Conservation (phyloP, 1,284 basidiomycete species). For the Ustilago tritici region DNA sequence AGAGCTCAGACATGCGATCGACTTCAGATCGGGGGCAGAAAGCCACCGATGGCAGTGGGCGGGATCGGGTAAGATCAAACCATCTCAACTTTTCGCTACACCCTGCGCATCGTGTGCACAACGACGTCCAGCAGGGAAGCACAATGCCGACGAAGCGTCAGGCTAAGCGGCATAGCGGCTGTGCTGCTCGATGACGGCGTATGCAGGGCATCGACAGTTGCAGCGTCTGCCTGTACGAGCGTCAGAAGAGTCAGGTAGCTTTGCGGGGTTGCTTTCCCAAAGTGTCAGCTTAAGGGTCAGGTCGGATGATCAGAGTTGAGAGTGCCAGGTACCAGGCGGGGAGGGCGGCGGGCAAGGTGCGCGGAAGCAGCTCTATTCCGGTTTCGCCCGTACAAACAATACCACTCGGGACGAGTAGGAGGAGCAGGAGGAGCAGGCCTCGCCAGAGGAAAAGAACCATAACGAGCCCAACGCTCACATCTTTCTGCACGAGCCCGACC, state of each 20-base stretch:
- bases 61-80: constrained; percentile 17
- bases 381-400: constrained; percentile 28
- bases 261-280: constrained; percentile 22
- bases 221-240: constrained; percentile 1
- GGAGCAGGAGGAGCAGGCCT: not conserved
- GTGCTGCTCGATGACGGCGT: constrained; percentile 20
- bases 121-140: constrained; percentile 13
- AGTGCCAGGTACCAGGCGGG: not conserved
- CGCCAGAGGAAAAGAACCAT: not conserved
- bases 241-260: constrained; percentile 4
- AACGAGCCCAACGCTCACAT: not conserved
- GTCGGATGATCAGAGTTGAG: constrained; percentile 2
- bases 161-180: constrained; percentile 9
- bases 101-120: not conserved
- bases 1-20: constrained; percentile 18
- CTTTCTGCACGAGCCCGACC: not conserved
- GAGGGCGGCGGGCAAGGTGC: not conserved
- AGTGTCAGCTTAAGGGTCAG: constrained; percentile 9
- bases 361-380: constrained; percentile 15
- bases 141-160: constrained; percentile 21
- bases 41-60: not conserved
- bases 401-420: constrained; percentile 31
- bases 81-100: constrained; percentile 1
- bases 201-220: constrained; percentile 30
- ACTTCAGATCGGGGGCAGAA: constrained; percentile 9